A percentile compares a stretch with the other conserved stretches of the same genome.
These are phyloP conservation scores for Podila minutissima DNA, from an alignment of 192 early-diverging fungal species.

Conservation along the genomic window DNA sequence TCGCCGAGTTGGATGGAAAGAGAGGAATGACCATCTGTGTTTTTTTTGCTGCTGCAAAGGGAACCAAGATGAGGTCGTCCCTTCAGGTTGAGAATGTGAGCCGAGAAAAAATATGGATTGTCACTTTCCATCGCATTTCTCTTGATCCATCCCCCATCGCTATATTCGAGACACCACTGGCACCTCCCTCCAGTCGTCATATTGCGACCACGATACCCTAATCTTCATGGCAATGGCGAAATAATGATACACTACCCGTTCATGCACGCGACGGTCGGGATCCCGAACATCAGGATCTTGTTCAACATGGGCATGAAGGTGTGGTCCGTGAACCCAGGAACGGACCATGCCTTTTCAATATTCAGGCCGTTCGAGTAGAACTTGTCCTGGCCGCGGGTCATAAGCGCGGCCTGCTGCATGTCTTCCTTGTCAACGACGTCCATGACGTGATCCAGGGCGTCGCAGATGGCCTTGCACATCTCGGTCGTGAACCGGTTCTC, in stretches of 20 bases:
- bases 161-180: too few species aligned
- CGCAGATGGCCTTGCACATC: slow-evolving; percentile 63
- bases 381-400: slow-evolving; percentile 72
- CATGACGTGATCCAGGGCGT: slow-evolving; percentile 67
- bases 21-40: too few species aligned
- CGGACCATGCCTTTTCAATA: slow-evolving; percentile 47
- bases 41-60: too few species aligned
- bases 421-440: slow-evolving; percentile 52
- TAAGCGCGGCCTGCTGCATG: slow-evolving; percentile 59
- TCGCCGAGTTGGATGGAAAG: too few species aligned
- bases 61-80: too few species aligned
- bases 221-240: not conserved
- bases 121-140: too few species aligned
- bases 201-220: not conserved
- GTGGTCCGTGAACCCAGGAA: slow-evolving; percentile 59
- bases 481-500: slow-evolving; percentile 75
- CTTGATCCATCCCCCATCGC: too few species aligned
- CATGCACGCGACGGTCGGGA: slow-evolving; percentile 81
- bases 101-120: too few species aligned
- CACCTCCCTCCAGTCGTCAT: not conserved
- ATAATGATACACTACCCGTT: slow-evolving; percentile 61
- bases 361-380: slow-evolving; percentile 81
- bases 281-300: slow-evolving; percentile 68
- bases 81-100: too few species aligned
- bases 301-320: slow-evolving; percentile 67